Evolutionary conservation across 805 yeast genomes (phyloP).

Genomic region (Candida adriatica): DNA sequence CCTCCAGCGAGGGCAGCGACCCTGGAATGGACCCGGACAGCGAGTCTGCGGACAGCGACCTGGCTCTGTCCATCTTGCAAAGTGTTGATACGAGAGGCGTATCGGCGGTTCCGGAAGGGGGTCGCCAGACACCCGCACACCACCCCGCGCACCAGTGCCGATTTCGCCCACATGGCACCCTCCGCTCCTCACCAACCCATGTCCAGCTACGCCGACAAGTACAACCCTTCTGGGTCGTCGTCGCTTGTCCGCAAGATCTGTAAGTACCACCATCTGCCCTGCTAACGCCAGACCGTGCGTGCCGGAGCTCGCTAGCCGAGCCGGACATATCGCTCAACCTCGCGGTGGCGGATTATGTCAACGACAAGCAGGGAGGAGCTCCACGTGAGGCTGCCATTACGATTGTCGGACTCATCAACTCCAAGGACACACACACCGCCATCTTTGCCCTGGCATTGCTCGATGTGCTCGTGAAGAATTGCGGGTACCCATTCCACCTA

Average conservation of each 20-base stretch:
- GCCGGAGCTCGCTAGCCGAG: conserved; percentile 72
- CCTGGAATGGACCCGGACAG: neutral
- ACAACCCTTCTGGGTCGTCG: conserved; percentile 17
- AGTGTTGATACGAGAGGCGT: neutral
- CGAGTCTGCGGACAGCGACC: conserved; percentile 4
- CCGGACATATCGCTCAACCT: conserved; percentile 85
- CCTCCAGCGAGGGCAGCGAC: neutral
- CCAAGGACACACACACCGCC: conserved; percentile 76
- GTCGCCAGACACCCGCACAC: neutral
- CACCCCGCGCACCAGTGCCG: neutral
- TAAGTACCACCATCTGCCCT: conserved; percentile 9
- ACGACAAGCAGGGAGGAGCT: conserved; percentile 82
- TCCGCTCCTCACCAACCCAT: too few species aligned
- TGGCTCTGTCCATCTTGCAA: neutral
- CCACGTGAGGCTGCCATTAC: conserved; percentile 92
- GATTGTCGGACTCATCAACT: conserved; percentile 75
- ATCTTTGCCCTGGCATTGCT: conserved; percentile 75
- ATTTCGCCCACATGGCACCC: too few species aligned
- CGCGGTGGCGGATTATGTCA: conserved; percentile 90
- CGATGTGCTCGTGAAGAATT: conserved; percentile 91
- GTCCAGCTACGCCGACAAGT: conserved; percentile 19
- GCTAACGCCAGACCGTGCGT: conserved; percentile 57
- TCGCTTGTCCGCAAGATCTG: conserved; percentile 37
- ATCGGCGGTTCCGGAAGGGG: neutral
- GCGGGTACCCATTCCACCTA: conserved; percentile 95